Evolutionary conservation across 2,329 filamentous ascomycete genomes (phyloP).

Genomic region (Graphium sp.): DNA sequence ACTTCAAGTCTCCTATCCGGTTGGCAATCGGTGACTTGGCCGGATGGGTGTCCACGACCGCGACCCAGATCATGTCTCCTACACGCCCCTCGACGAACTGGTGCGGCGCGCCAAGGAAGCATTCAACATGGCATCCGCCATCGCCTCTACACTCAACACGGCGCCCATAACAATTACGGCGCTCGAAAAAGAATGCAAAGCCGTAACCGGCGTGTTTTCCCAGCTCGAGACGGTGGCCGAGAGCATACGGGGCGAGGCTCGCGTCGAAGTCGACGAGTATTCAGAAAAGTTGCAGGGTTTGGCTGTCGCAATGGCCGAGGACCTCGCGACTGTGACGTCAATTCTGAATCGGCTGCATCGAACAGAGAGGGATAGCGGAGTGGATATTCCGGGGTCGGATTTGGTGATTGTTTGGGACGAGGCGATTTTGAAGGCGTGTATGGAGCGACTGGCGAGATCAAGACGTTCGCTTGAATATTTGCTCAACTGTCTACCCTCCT

Average conservation of each 20-base stretch:
- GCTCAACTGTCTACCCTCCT: background rate
- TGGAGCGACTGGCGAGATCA: background rate
- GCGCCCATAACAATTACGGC: slow-evolving; percentile 8
- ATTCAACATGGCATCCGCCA: too few species aligned
- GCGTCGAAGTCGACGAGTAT: slow-evolving; percentile 37
- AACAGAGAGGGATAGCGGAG: slow-evolving; percentile 4
- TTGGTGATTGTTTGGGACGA: slow-evolving; percentile 9
- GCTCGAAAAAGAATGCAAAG: slow-evolving; percentile 7
- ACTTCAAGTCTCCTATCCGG: too few species aligned
- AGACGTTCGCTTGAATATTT: slow-evolving; percentile 1
- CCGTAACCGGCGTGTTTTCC: slow-evolving; percentile 5
- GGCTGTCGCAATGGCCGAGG: slow-evolving; percentile 4
- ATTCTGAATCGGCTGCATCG: slow-evolving; percentile 5
- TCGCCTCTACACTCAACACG: slow-evolving; percentile 6
- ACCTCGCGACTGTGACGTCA: slow-evolving; percentile 4
- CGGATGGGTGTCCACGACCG: too few species aligned
- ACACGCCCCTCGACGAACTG: too few species aligned
- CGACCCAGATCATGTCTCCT: too few species aligned
- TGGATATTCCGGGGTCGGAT: slow-evolving; percentile 4
- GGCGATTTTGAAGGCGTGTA: slow-evolving; percentile 3
- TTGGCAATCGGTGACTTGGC: too few species aligned
- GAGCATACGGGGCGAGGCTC: slow-evolving; percentile 18
- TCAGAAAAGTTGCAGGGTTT: slow-evolving; percentile 34
- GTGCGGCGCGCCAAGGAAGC: too few species aligned
- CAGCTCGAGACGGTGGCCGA: slow-evolving; percentile 12